Evolutionary conservation across 129 eudicot species (phyloP).

Genomic region (carrot (Daucus carota)): DH1_v3.0 NC_030381.2:20526501-20527000

Average conservation of each 20-base stretch:
- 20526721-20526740: neutral
- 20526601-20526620: conserved; percentile 58
- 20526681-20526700: neutral
- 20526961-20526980: too few relatives aligned
- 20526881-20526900: too few relatives aligned
- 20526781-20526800: too few relatives aligned
- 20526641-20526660: neutral
- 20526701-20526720: neutral
- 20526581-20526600: conserved; percentile 52
- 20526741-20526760: neutral
- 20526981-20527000: too few relatives aligned
- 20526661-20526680: neutral
- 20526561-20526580: conserved; percentile 52
- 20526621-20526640: conserved; percentile 31
- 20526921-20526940: too few relatives aligned
- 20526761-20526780: neutral
- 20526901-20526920: too few relatives aligned
- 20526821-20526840: too few relatives aligned
- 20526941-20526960: too few relatives aligned
- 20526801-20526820: too few relatives aligned
- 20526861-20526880: too few relatives aligned
- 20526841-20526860: too few relatives aligned
- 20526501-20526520: neutral
- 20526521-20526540: neutral
- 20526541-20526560: conserved; percentile 5